These are phyloP conservation scores for Acrodontium crateriforme DNA, from an alignment of 2,329 filamentous ascomycete species.

Conservation along the genomic window DNA sequence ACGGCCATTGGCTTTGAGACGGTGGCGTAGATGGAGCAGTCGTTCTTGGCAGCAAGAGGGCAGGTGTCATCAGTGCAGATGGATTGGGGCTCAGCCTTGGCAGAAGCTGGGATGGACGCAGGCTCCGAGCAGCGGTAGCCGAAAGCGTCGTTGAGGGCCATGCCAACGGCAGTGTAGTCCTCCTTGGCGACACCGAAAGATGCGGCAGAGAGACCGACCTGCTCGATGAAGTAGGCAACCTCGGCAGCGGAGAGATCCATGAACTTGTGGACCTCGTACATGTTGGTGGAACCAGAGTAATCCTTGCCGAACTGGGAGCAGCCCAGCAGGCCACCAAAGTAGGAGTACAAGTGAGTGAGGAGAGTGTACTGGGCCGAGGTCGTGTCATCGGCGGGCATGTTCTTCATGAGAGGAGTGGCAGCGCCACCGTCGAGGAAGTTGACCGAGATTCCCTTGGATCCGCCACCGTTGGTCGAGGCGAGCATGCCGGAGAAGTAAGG, in stretches of 20 bases:
- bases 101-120: slow-evolving; percentile 31
- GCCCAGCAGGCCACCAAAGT: slow-evolving; percentile 43
- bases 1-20: slow-evolving; percentile 4
- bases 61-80: slow-evolving; percentile 42
- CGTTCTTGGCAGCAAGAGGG: slow-evolving; percentile 31
- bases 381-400: slow-evolving; percentile 38
- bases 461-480: slow-evolving; percentile 38
- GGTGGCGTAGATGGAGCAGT: slow-evolving; percentile 31
- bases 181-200: slow-evolving; percentile 45
- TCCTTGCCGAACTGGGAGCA: slow-evolving; percentile 37
- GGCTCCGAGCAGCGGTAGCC: slow-evolving; percentile 37
- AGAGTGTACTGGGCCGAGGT: slow-evolving; percentile 43
- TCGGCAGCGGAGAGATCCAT: slow-evolving; percentile 42
- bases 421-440: slow-evolving; percentile 48
- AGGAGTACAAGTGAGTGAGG: slow-evolving; percentile 46
- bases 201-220: slow-evolving; percentile 42
- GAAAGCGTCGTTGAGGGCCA: slow-evolving; percentile 38
- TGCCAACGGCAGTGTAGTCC: slow-evolving; percentile 38
- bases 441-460: slow-evolving; percentile 30
- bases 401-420: slow-evolving; percentile 38
- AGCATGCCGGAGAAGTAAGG: slow-evolving; percentile 44
- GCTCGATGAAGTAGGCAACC: slow-evolving; percentile 45
- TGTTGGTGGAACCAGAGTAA: slow-evolving; percentile 34
- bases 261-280: slow-evolving; percentile 42
- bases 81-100: slow-evolving; percentile 37